Evolutionary conservation across 1,284 basidiomycete genomes (phyloP), one percentile per base, ranked within the genome.

Genomic region (Tremellales sp.): DNA sequence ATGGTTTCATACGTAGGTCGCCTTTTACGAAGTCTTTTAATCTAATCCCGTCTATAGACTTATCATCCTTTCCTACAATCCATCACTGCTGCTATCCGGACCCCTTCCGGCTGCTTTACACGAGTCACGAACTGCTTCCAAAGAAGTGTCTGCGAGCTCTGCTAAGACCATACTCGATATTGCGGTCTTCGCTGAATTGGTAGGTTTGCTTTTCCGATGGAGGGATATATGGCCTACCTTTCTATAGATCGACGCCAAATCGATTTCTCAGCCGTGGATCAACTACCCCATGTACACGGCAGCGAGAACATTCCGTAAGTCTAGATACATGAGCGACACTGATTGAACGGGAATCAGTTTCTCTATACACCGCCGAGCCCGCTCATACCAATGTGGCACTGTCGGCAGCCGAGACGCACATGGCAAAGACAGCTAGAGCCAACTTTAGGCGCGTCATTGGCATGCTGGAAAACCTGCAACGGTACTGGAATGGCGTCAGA

Each of bases 141-240:
- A 34, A 19, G 55, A 54, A 10, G 37, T 57, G 18, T 45, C 55
- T 0, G 40, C 48, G n/a, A 57, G 55, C 26, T 57, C 55, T 24
- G 55, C 55, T 1, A 57, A 57, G 36, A 40, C 55, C 21, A 57
- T 57, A n/a, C 36, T 49, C 40, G 55, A 57, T 43, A 57, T 57
- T 26, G 43, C 40, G 7, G 32, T 43, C 4, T 57, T 54, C 40
- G 55, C 55, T 12, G 55, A 57, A 33, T 27, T 57, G 29, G 53
- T 51, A 12, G 26, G 39, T 32, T 12, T 29, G 25, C n/a, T n/a
- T n/a, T n/a, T n/a, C n/a, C n/a, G n/a, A n/a, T n/a, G n/a, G n/a
- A n/a, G n/a, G n/a, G n/a, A n/a, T n/a, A n/a, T n/a, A n/a, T n/a
- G n/a, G n/a, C n/a, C n/a, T n/a, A n/a, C 34, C 45, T 43, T 25